phyloP scores from a whole-genome alignment of 306 rosid genomes.

The Pterocarpus macrocarpus region DNA sequence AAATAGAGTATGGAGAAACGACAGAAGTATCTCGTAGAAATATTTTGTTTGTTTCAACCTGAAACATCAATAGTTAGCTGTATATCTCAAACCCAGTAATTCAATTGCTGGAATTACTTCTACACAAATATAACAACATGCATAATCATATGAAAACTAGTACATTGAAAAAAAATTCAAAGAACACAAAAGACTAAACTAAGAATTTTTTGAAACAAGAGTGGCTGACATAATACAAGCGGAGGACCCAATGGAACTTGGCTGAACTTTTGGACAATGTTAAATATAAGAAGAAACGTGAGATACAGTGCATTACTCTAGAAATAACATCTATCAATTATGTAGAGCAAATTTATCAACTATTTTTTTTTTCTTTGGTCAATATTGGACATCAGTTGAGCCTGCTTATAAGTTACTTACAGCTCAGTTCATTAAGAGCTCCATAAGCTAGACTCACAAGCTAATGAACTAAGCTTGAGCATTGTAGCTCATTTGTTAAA shows the following conservation, averaged over 20 bases:
- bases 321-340: background rate
- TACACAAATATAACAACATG: slow-evolving; percentile 19
- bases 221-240: slow-evolving; percentile 13
- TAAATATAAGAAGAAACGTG: background rate
- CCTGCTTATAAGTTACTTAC: background rate
- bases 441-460: background rate
- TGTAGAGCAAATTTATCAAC: background rate
- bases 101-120: slow-evolving; percentile 22
- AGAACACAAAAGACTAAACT: slow-evolving; percentile 5
- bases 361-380: background rate
- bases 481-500: no score
- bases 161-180: slow-evolving; percentile 2
- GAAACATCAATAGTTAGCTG: slow-evolving; percentile 43
- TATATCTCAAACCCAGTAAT: slow-evolving; percentile 24
- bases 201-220: slow-evolving; percentile 20
- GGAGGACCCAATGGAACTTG: background rate
- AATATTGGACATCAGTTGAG: background rate
- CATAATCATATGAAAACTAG: slow-evolving; percentile 25
- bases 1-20: slow-evolving; percentile 91
- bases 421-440: background rate
- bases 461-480: background rate
- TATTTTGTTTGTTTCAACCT: slow-evolving; percentile 91
- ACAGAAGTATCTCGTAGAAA: slow-evolving; percentile 84
- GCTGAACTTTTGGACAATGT: slow-evolving; percentile 12
- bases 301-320: slow-evolving; percentile 6